Evolutionary conservation across 129 eudicot genomes (phyloP), one percentile per base, ranked within the genome.

Genomic region (Kitagawia praeruptora): DNA sequence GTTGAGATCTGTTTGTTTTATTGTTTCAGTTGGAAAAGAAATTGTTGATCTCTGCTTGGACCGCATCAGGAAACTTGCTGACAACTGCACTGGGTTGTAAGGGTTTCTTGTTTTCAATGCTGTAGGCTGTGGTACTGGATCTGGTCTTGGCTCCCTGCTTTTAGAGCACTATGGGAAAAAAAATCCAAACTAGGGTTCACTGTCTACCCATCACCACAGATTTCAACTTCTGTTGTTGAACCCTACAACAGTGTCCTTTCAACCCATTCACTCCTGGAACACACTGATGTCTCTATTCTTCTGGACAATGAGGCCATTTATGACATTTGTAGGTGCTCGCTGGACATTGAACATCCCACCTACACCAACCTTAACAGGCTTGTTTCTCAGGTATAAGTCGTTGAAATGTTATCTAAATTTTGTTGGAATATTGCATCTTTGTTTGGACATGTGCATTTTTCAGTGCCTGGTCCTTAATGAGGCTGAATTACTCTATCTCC

Each of bases 161-260:
- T 74, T 86, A 72, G 89, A 86, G 61, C 87, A 86, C 83, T 85
- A 85, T 38, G 88, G 88, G 19, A n/a, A n/a, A 80, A 86, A 70
- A 84, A 84, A 44, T 84, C 87, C 72, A 84, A 86, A 80, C 85
- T 86, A 23, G 90, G 90, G 16, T 87, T 87, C 82, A 87, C 90
- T 21, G 85, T 87, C 11, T 87, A 87, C 63, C 90, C 90, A 69
- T 87, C 90, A 44, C 90, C 90, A 71, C 90, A 82, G 72, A 80
- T 87, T 39, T 87, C 90, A 27, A 87, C 90, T 75, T 87, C 90
- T 31, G 90, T 87, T 16, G 88, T 87, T 12, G 90, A 87, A 82
- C 90, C 90, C 2, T 87, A 84, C 88, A 87, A 84, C 81, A 87
- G 88, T 82, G 88, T 87, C 67, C 88, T 87, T 40, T 87, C 88